phyloP scores from a whole-genome alignment of 208 protist genomes.

The Chromosphaera perkinsii region DNA sequence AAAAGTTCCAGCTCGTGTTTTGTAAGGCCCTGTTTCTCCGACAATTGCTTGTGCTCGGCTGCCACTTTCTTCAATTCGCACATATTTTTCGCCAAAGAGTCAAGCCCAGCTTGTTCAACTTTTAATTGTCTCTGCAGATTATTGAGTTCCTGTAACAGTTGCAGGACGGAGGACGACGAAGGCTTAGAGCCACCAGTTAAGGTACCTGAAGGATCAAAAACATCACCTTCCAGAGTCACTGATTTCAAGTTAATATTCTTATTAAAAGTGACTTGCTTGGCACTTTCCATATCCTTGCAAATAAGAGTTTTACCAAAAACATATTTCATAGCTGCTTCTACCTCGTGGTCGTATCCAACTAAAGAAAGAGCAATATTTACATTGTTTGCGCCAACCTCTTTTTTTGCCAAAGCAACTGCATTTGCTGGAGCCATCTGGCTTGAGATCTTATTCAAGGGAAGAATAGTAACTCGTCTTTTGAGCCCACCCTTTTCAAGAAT shows the following conservation, averaged over 20 bases:
- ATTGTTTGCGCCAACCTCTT: conserved; percentile 39
- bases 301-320: conserved; percentile 94
- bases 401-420: conserved; percentile 3
- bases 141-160: conserved; percentile 45
- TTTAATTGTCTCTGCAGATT: conserved; percentile 14
- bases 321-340: conserved; percentile 73
- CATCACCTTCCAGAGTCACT: conserved; percentile 96
- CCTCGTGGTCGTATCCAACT: conserved; percentile 64
- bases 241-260: conserved; percentile 64
- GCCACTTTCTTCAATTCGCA: too few relatives aligned
- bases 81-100: too few relatives aligned
- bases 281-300: conserved; percentile 60
- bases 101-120: too few relatives aligned
- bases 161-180: conserved; percentile 20
- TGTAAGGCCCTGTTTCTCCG: too few relatives aligned
- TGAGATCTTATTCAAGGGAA: conserved; percentile 93
- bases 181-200: conserved; percentile 85
- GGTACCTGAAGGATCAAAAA: conserved; percentile 92
- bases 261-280: conserved; percentile 56
- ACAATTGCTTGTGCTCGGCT: too few relatives aligned
- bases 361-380: conserved; percentile 68
- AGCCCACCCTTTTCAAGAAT: conserved; percentile 82
- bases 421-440: neutral
- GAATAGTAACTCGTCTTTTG: conserved; percentile 84
- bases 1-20: too few relatives aligned